These are phyloP conservation scores for Monotropa hypopitys DNA, from an alignment of 179 eudicot species.

Conservation along the genomic window DNA sequence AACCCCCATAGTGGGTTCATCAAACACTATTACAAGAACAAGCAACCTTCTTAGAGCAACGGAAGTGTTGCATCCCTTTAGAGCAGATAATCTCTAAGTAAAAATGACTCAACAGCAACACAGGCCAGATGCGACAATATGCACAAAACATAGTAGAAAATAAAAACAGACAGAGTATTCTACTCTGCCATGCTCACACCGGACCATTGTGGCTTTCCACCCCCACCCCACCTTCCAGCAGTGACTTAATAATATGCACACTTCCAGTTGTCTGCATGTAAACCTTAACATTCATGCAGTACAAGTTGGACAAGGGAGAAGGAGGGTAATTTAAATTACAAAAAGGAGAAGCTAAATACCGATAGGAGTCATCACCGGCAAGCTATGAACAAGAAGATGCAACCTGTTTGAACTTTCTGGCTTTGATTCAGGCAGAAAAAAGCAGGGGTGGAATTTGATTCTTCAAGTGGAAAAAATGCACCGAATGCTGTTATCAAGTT, in stretches of 20 bases:
- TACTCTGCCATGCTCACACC: not conserved
- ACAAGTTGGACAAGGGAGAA: not conserved
- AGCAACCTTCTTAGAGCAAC: not conserved
- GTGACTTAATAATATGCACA: not conserved
- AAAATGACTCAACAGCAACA: not conserved
- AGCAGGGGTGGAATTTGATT: too few species aligned
- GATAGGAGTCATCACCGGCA: not conserved
- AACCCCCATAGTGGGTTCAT: not conserved
- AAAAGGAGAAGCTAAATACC: not conserved
- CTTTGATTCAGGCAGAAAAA: too few species aligned
- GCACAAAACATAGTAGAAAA: not conserved
- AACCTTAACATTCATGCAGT: not conserved
- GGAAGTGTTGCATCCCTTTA: not conserved
- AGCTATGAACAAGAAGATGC: not conserved
- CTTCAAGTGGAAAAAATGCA: too few species aligned
- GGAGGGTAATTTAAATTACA: not conserved
- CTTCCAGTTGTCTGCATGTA: not conserved
- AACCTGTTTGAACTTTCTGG: slow-evolving; percentile 37
- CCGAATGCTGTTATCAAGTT: too few species aligned
- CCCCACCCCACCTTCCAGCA: not conserved
- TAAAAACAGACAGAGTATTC: not conserved
- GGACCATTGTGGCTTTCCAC: not conserved
- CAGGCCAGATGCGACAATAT: not conserved
- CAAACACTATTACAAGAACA: not conserved
- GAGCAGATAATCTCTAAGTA: not conserved